A percentile compares a stretch with the other conserved stretches of the same genome.
Evolutionary conservation across 768 basidiomycete species (phyloP).

Genomic region (Agrocybe pediades): DNA sequence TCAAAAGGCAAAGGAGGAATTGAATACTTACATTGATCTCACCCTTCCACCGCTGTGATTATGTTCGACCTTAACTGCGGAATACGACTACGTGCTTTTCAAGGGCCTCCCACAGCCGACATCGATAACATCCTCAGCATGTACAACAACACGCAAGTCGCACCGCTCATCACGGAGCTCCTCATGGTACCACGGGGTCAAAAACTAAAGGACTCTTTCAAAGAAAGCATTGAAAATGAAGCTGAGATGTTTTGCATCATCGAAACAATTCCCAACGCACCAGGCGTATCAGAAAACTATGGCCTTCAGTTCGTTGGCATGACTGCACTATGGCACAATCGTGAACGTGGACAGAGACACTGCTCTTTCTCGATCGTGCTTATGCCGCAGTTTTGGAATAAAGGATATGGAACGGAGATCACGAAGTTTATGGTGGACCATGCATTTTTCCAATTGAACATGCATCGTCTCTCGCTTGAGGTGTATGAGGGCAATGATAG

Average conservation of each 20-base stretch:
- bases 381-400: slow-evolving; percentile 8
- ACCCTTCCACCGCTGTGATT: not conserved
- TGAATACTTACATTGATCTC: no score
- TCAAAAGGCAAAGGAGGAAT: not conserved
- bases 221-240: slow-evolving; percentile 11
- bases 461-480: slow-evolving; percentile 15
- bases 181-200: slow-evolving; percentile 14
- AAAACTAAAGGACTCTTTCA: slow-evolving; percentile 16
- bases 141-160: slow-evolving; percentile 16
- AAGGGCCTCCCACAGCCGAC: slow-evolving; percentile 7
- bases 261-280: not conserved
- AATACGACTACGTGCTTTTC: slow-evolving; percentile 17
- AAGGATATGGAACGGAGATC: slow-evolving; percentile 11
- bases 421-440: slow-evolving; percentile 16
- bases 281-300: no score
- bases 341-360: slow-evolving; percentile 10
- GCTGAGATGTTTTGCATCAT: slow-evolving; percentile 22
- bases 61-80: slow-evolving; percentile 19
- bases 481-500: slow-evolving; percentile 16
- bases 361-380: slow-evolving; percentile 9
- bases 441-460: slow-evolving; percentile 14
- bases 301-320: slow-evolving; percentile 10
- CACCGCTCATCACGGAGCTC: slow-evolving; percentile 11
- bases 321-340: slow-evolving; percentile 12
- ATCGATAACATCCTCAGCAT: slow-evolving; percentile 13